phyloP scores from a whole-genome alignment of 371 early-diverging fungal genomes.

The Capniomyces stellatus region DNA sequence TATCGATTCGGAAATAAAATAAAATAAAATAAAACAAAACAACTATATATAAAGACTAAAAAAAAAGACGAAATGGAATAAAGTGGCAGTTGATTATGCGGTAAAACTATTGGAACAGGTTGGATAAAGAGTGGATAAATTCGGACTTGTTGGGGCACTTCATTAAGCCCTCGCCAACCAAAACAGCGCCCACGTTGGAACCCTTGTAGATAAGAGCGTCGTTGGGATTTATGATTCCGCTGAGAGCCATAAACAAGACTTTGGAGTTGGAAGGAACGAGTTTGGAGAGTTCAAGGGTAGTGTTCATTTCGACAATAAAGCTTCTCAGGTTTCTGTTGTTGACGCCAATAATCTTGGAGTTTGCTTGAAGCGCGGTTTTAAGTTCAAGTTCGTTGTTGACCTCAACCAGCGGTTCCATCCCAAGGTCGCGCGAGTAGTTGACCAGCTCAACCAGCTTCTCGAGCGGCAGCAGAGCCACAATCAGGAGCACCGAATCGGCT shows the following conservation, averaged over 20 bases:
- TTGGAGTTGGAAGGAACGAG: constrained; percentile 19
- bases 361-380: constrained; percentile 59
- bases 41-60: no score
- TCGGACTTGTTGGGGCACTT: constrained; percentile 34
- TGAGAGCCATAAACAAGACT: constrained; percentile 64
- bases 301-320: constrained; percentile 81
- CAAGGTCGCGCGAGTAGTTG: constrained; percentile 46
- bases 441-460: constrained; percentile 43
- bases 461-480: constrained; percentile 79
- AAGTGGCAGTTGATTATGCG: no score
- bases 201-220: constrained; percentile 66
- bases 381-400: constrained; percentile 83
- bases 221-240: constrained; percentile 66
- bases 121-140: no score
- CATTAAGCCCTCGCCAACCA: constrained; percentile 95
- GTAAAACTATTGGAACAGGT: no score
- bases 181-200: constrained; percentile 59
- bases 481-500: constrained; percentile 85
- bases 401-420: constrained; percentile 96
- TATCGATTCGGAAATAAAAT: no score
- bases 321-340: constrained; percentile 93
- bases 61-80: no score
- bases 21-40: no score
- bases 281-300: constrained; percentile 56
- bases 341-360: constrained; percentile 81